Evolutionary conservation across 495 filamentous ascomycete genomes (phyloP).

Genomic region (Penicillium coffeae): DNA sequence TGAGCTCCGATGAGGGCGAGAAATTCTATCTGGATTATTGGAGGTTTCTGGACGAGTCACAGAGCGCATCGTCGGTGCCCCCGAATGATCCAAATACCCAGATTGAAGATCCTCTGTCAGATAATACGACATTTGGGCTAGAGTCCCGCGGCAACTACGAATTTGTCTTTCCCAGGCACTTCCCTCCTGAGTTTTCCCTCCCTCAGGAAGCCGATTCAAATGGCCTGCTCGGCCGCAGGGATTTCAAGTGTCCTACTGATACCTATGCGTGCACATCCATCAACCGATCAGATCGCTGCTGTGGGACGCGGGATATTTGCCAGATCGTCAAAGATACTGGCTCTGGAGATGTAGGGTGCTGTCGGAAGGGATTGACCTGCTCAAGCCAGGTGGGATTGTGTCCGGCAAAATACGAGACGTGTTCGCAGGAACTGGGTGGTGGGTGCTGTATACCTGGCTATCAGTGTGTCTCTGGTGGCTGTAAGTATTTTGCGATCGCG

Average conservation of each 20-base stretch:
- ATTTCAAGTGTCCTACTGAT: constrained; percentile 71
- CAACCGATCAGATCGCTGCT: constrained; percentile 73
- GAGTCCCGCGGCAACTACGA: neutral
- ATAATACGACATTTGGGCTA: neutral
- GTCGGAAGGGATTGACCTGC: constrained; percentile 68
- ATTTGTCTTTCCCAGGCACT: constrained; percentile 21
- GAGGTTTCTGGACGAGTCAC: constrained; percentile 40
- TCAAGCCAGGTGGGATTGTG: constrained; percentile 61
- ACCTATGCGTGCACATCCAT: constrained; percentile 66
- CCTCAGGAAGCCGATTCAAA: neutral
- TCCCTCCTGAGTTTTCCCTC: constrained; percentile 37
- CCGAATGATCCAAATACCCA: neutral
- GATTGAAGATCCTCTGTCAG: constrained; percentile 2
- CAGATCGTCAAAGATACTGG: constrained; percentile 68
- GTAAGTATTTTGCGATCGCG: too few species aligned
- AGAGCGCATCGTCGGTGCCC: neutral
- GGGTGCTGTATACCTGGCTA: constrained; percentile 87
- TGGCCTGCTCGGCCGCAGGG: constrained; percentile 25
- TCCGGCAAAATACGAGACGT: constrained; percentile 59
- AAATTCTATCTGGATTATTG: constrained; percentile 74
- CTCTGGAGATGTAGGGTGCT: constrained; percentile 79
- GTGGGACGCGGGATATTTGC: constrained; percentile 62
- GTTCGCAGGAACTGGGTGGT: constrained; percentile 65
- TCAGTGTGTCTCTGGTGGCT: constrained; percentile 74
- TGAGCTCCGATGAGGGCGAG: constrained; percentile 75